Evolutionary conservation across 2,329 filamentous ascomycete genomes (phyloP), one percentile per base, ranked within the genome.

Genomic region (Sporothrix humicola): DNA sequence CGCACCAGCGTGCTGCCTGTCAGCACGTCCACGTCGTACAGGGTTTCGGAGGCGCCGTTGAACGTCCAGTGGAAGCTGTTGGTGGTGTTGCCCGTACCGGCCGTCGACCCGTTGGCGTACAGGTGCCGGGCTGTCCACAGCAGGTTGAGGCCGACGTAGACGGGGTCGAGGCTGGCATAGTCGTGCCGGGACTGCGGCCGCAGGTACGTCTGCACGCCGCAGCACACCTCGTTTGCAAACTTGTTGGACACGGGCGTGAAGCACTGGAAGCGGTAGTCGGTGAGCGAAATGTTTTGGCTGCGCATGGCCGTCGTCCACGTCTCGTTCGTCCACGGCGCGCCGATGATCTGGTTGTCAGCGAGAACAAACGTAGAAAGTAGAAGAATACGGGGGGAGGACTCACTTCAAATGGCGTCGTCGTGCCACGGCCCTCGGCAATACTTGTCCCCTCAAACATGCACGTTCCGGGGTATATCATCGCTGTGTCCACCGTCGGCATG

Each of bases 151-250:
- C 50, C 50, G 50, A 54, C 15, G 50, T 54, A 54, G 3, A 54
- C 50, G 15, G 50, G 50, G 50, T 54, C 50, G 50, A 54, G 50
- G 6, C 6, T 20, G 12, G 50, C 50, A 7, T 54, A 54, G 50
- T 54, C 50, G 10, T 20, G 12, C 50, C 6, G 10, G 6, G 50
- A 15, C 50, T 54, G 50, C 50, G 50, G 50, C 50, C 50, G 50
- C 50, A 54, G 50, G 50, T 54, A 54, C 50, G 50, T 54, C 50
- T 54, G 50, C 50, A 54, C 13, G 50, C 50, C 50, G 50, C 50
- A 54, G 50, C 50, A 54, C 10, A 54, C 50, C 13, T 54, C 50
- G 50, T 20, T 20, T 20, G 10, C 50, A 54, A 54, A 54, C 15
- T 54, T 54, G 15, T 15, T 17, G 13, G 50, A 15, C 50, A 20